Evolutionary conservation across 768 basidiomycete species (phyloP).

Genomic region (Trametes coccinea): DNA sequence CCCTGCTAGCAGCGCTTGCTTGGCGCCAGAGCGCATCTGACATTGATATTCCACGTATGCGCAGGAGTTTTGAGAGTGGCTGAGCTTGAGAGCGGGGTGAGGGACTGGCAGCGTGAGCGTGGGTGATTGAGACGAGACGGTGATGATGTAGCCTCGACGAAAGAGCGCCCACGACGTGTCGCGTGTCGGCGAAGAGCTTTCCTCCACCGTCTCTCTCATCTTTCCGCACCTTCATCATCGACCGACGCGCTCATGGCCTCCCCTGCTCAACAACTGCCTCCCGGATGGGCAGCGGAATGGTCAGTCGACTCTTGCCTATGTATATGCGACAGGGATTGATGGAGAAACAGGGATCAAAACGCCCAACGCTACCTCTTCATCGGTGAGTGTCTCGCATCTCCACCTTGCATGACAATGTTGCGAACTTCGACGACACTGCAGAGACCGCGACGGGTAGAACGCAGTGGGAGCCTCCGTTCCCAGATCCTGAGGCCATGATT

Average conservation of each 20-base stretch:
- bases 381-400: slow-evolving; percentile 52
- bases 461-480: slow-evolving; percentile 85
- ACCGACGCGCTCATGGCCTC: slow-evolving; percentile 41
- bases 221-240: slow-evolving; percentile 5
- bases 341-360: slow-evolving; percentile 63
- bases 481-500: slow-evolving; percentile 26
- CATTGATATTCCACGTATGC: slow-evolving; percentile 12
- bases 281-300: slow-evolving; percentile 95
- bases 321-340: slow-evolving; percentile 13
- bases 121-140: background rate
- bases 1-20: no score
- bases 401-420: background rate
- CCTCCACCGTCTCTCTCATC: slow-evolving; percentile 19
- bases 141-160: slow-evolving; percentile 3
- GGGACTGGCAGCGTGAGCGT: background rate
- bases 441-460: slow-evolving; percentile 81
- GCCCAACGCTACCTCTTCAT: slow-evolving; percentile 87
- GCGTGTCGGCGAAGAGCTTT: slow-evolving; percentile 19
- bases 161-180: slow-evolving; percentile 25
- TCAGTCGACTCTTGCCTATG: slow-evolving; percentile 35
- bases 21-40: background rate
- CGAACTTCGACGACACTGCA: slow-evolving; percentile 34
- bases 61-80: background rate
- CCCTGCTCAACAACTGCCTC: slow-evolving; percentile 72
- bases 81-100: background rate